Base-by-base conservation (phyloP, 495 filamentous ascomycete species). In the Aspergillus avenaceus region DNA sequence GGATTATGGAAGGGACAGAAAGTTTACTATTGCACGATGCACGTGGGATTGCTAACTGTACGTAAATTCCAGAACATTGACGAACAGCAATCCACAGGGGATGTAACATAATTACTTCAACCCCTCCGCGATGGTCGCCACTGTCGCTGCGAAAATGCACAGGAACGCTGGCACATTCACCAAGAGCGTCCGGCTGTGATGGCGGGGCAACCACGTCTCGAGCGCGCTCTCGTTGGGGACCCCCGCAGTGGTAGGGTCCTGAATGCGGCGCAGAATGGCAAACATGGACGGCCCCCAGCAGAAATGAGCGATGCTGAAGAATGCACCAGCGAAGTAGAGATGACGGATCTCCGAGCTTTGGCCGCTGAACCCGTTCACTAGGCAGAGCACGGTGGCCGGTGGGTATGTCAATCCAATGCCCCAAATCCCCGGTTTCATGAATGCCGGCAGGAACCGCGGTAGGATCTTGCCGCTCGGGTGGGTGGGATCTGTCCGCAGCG, bases 291-390 rank as follows among this genome's bases (percentile, higher is more conserved):
- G 40, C 5, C 40, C 40, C 18, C 19, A 42, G 40, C 19, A 25
- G 40, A 42, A 42, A 42, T 42, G 40, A 22, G 40, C 18, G 40
- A 42, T 42, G 40, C 40, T 42, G 7, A 42, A 25, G 18, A 42
- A 22, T 3, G 19, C 40, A 23, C 40, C 40, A 22, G 40, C 40
- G 19, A 42, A 24, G 19, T 42, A 42, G 18, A 42, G 40, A 13
- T 25, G 40, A 42, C 40, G 40, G 40, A 25, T n/a, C 8, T 24
- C 40, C 40, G 40, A 25, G 19, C 19, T 42, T n/a, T 25, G 19
- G 19, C 19, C 40, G 40, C 40, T 25, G 40, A 42, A 42, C 19
- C 40, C 19, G 18, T 42, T 42, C 19, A 25, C 40, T 2, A 42
- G 19, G 19, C 19, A 8, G 40, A 42, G 18, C 19, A 25, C 40